phyloP scores from a whole-genome alignment of 306 rosid species.

The Castanea crenata region DNA sequence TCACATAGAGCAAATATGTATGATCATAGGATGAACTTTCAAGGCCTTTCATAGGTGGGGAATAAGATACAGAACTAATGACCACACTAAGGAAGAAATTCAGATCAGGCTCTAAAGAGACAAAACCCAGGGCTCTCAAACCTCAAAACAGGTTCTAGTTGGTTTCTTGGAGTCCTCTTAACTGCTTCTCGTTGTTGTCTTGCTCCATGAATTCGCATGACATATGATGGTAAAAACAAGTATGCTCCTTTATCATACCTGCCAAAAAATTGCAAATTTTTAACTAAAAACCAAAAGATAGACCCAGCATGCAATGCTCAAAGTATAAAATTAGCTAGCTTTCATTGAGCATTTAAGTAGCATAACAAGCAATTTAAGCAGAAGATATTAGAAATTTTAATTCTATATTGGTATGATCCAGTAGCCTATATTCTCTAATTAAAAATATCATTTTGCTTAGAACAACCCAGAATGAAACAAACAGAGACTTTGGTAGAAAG shows the following conservation, averaged over 20 bases:
- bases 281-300: neutral
- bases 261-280: conserved; percentile 25
- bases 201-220: conserved; percentile 95
- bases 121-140: conserved; percentile 25
- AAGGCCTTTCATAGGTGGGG: neutral
- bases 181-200: conserved; percentile 86
- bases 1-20: conserved; percentile 5
- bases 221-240: conserved; percentile 84
- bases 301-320: neutral
- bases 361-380: neutral
- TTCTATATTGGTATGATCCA: neutral
- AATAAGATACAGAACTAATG: neutral
- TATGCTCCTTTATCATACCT: conserved; percentile 93
- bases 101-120: conserved; percentile 13
- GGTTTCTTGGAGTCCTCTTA: conserved; percentile 60
- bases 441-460: neutral
- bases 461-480: neutral
- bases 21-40: neutral
- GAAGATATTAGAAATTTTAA: neutral
- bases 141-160: conserved; percentile 79
- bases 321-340: neutral
- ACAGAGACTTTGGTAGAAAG: neutral
- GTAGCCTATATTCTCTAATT: neutral
- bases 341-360: neutral
- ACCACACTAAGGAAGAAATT: neutral